Conservation (phyloP, 179 eudicot genomes). For the Drosera spatulata region DNA sequence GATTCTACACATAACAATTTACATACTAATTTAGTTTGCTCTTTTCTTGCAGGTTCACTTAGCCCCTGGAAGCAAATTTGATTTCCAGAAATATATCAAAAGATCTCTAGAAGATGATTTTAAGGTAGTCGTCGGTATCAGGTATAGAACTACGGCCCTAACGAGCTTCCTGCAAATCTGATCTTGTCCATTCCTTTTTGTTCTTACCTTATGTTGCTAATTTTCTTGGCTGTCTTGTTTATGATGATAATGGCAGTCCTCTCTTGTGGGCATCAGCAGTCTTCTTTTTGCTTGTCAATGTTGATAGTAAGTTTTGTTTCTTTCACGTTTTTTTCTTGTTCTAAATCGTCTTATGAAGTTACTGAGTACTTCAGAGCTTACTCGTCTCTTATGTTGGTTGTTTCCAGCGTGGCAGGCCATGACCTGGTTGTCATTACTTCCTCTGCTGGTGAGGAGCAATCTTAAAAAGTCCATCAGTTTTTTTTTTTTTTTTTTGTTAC, state of each 20-base stretch:
- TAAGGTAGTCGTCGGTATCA: conserved; percentile 89
- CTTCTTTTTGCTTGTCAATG: conserved; percentile 21
- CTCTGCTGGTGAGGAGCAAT: conserved; percentile 44
- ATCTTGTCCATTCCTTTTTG: not conserved
- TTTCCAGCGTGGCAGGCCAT: conserved; percentile 45
- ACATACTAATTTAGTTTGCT: not conserved
- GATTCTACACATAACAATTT: not conserved
- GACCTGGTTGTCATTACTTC: conserved; percentile 54
- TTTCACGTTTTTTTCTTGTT: not conserved
- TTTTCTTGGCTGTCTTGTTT: not conserved
- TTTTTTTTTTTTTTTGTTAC: no score
- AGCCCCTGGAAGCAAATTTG: conserved; percentile 77
- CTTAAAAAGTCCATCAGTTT: not conserved
- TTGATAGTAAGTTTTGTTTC: conserved; percentile 17
- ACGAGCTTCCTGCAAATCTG: not conserved
- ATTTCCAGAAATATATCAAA: conserved; percentile 86
- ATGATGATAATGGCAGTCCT: conserved; percentile 38
- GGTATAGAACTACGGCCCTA: conserved; percentile 21
- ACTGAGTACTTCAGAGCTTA: no score
- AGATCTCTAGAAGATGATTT: conserved; percentile 91
- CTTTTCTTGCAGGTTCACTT: conserved; percentile 53
- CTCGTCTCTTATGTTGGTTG: conserved; percentile 4
- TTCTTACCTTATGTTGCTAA: not conserved
- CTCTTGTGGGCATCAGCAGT: conserved; percentile 61
- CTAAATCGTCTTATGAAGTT: not conserved